phyloP scores from a whole-genome alignment of 1,284 basidiomycete genomes.

The Ustilago hordei region DNA sequence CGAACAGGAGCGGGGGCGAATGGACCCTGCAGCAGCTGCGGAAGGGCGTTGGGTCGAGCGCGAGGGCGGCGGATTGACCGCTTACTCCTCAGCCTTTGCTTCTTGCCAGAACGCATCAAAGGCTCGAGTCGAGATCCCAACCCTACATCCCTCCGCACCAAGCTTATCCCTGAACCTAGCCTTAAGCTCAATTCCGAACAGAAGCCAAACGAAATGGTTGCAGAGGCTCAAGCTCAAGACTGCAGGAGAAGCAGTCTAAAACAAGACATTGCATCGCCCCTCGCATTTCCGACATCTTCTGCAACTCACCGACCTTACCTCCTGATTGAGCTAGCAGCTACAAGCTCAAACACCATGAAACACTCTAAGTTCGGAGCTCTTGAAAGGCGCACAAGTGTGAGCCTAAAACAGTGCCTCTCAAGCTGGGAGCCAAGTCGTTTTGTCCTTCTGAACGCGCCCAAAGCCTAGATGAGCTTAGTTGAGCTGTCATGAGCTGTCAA shows the following conservation, averaged over 20 bases:
- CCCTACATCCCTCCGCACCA: neutral
- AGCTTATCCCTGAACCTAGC: neutral
- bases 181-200: neutral
- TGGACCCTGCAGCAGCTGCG: slow-evolving; percentile 1
- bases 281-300: neutral
- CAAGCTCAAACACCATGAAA: neutral
- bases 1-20: neutral
- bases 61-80: neutral
- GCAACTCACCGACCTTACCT: neutral
- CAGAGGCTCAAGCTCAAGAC: neutral
- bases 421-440: neutral
- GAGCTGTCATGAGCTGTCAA: no score
- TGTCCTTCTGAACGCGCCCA: no score
- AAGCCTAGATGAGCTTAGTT: no score
- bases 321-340: neutral
- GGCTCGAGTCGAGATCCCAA: neutral
- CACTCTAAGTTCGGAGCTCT: neutral
- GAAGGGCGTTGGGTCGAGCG: neutral
- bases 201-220: neutral
- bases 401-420: neutral
- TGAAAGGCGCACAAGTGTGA: neutral
- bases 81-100: neutral
- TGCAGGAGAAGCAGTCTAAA: neutral
- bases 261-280: neutral
- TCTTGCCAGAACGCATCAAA: neutral